Evolutionary conservation across 2,329 filamentous ascomycete genomes (phyloP).

Genomic region (Mycosphaerelloides madeirae): DNA sequence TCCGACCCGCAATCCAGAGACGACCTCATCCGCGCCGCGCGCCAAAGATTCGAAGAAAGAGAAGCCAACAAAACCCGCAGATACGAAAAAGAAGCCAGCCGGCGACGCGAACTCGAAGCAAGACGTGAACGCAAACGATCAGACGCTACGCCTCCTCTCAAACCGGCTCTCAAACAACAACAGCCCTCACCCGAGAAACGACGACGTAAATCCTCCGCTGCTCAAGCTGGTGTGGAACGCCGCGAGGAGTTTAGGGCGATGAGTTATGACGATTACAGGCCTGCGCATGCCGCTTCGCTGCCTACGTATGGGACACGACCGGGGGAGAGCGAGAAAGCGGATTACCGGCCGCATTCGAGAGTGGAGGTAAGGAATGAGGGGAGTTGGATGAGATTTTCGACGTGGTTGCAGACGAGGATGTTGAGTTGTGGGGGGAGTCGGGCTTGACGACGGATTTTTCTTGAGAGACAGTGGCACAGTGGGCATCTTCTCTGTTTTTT

Average conservation of each 20-base stretch:
- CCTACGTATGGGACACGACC: constrained; percentile 22
- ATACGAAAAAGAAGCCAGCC: constrained; percentile 49
- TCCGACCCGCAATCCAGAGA: constrained; percentile 51
- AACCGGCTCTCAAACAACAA: constrained; percentile 28
- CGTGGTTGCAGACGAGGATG: constrained; percentile 53
- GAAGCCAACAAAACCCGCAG: constrained; percentile 55
- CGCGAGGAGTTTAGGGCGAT: constrained; percentile 12
- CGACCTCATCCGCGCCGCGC: constrained; percentile 52
- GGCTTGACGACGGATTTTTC: not conserved
- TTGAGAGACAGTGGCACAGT: too few species aligned
- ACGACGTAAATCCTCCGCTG: constrained; percentile 14
- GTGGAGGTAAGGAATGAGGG: constrained; percentile 9
- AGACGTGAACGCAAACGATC: constrained; percentile 41
- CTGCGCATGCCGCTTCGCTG: constrained; percentile 21
- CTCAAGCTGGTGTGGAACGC: constrained; percentile 10
- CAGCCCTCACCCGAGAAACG: constrained; percentile 17
- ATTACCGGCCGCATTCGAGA: constrained; percentile 4
- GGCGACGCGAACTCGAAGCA: constrained; percentile 42
- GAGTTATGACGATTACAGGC: constrained; percentile 26
- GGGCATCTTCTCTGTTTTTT: too few species aligned
- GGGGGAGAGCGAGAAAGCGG: constrained; percentile 19
- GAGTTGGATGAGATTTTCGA: constrained; percentile 52
- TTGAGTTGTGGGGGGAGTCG: constrained; percentile 42
- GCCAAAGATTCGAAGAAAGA: constrained; percentile 55
- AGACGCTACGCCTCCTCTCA: constrained; percentile 28